Conservation (phyloP, 257 asterid genomes). For the Penstemon newberryi region DNA sequence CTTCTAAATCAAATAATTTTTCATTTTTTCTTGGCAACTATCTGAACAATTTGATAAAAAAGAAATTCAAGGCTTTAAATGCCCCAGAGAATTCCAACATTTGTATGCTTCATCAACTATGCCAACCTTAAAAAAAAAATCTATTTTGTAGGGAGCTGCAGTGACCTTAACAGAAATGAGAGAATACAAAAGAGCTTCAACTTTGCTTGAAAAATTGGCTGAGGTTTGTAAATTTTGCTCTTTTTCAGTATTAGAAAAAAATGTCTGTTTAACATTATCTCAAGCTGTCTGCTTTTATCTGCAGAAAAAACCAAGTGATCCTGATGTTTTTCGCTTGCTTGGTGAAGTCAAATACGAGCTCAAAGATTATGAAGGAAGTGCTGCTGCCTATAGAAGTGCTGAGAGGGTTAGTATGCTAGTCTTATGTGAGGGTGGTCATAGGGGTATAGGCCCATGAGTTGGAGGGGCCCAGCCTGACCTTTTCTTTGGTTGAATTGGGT, state of each 20-base stretch:
- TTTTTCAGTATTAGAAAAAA: constrained; percentile 21
- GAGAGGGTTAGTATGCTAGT: constrained; percentile 51
- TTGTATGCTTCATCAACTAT: constrained; percentile 22
- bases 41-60: background rate
- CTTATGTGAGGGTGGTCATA: too few relatives aligned
- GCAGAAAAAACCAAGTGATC: constrained; percentile 74
- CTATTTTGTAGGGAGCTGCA: constrained; percentile 75
- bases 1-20: constrained; percentile 1
- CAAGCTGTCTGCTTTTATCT: constrained; percentile 25
- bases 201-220: constrained; percentile 68
- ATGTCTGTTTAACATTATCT: constrained; percentile 19
- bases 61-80: background rate
- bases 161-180: constrained; percentile 82
- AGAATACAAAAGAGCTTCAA: constrained; percentile 68
- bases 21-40: constrained; percentile 2
- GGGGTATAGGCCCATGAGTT: too few relatives aligned
- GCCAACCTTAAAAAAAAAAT: constrained; percentile 26
- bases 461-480: too few relatives aligned
- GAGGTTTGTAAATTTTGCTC: constrained; percentile 52
- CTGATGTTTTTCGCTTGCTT: constrained; percentile 86
- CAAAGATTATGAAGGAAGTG: constrained; percentile 85
- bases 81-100: constrained; percentile 16
- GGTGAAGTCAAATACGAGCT: constrained; percentile 91
- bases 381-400: constrained; percentile 69
- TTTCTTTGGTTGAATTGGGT: too few relatives aligned